phyloP scores from a whole-genome alignment of 192 early-diverging fungal species.

The Gamsiella multidivaricata region DNA sequence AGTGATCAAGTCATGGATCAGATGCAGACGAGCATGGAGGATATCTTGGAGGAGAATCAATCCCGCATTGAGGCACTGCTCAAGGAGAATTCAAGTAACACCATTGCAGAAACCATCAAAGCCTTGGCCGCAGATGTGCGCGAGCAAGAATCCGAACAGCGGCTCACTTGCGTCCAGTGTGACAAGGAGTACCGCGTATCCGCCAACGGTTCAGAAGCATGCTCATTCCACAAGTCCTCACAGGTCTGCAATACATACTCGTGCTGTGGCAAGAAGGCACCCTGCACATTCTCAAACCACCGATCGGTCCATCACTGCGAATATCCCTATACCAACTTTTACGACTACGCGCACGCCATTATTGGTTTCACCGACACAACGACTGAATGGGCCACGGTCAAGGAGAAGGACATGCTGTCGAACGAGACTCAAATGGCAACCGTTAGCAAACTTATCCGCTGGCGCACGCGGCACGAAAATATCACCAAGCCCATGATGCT shows the following conservation, averaged over 20 bases:
- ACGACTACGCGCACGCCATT: constrained; percentile 32
- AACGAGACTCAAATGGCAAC: constrained; percentile 28
- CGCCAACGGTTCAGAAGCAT: constrained; percentile 44
- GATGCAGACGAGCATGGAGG: constrained; percentile 50
- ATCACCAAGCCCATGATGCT: constrained; percentile 53
- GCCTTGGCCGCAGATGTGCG: constrained; percentile 37
- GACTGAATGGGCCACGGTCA: constrained; percentile 29
- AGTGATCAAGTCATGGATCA: constrained; percentile 54
- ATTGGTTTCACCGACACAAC: constrained; percentile 53
- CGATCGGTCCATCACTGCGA: constrained; percentile 51
- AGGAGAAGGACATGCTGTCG: constrained; percentile 40
- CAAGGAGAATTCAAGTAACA: constrained; percentile 45
- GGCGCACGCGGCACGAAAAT: constrained; percentile 23
- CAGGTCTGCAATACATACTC: constrained; percentile 24
- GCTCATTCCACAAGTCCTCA: constrained; percentile 45
- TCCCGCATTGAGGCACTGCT: constrained; percentile 31
- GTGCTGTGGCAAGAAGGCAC: constrained; percentile 48
- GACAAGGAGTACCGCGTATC: constrained; percentile 49
- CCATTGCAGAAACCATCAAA: constrained; percentile 49
- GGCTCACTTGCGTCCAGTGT: constrained; percentile 52
- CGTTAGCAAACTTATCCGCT: constrained; percentile 54
- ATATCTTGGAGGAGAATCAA: constrained; percentile 51
- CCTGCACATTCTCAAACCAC: constrained; percentile 38
- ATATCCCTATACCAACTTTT: constrained; percentile 52
- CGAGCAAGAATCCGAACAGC: constrained; percentile 47